Evolutionary conservation across 768 basidiomycete genomes (phyloP).

Genomic region (Suillus decipiens): DNA sequence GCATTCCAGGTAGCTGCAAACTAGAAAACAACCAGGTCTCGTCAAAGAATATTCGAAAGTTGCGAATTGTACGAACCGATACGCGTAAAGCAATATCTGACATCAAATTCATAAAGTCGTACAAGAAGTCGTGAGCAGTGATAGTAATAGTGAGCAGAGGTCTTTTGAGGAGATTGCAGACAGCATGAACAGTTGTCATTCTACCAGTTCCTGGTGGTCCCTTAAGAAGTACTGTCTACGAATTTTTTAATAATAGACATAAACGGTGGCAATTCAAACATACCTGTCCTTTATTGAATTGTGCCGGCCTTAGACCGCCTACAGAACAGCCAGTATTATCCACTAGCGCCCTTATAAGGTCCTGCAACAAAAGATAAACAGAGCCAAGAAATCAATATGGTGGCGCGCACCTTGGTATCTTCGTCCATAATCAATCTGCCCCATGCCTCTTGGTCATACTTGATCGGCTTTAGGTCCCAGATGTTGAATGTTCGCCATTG

Average conservation of each 20-base stretch:
- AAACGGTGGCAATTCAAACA: not conserved
- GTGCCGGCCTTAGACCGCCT: not conserved
- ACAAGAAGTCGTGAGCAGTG: too few species aligned
- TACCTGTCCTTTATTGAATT: slow-evolving; percentile 1
- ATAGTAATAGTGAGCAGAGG: slow-evolving; percentile 1
- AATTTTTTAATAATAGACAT: not conserved
- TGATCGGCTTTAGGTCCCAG: not conserved
- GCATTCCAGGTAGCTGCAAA: slow-evolving; percentile 4
- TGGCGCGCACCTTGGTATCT: not conserved
- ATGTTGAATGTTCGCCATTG: not conserved
- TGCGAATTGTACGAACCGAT: slow-evolving; percentile 1
- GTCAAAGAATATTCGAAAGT: not conserved
- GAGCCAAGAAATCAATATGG: not conserved
- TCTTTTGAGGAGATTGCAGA: slow-evolving; percentile 2
- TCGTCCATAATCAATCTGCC: not conserved
- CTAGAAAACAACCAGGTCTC: not conserved
- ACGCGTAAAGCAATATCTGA: not conserved
- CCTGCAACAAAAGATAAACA: not conserved
- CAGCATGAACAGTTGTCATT: slow-evolving; percentile 1
- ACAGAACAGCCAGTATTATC: not conserved
- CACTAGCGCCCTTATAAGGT: not conserved
- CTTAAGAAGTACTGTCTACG: not conserved
- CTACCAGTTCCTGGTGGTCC: slow-evolving; percentile 3
- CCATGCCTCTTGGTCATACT: not conserved
- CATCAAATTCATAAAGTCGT: not conserved